A percentile compares a stretch with the other conserved stretches of the same genome.
Evolutionary conservation across 352 stramenopile species (phyloP).

Genomic region (Phytopythium oedochilum): DNA sequence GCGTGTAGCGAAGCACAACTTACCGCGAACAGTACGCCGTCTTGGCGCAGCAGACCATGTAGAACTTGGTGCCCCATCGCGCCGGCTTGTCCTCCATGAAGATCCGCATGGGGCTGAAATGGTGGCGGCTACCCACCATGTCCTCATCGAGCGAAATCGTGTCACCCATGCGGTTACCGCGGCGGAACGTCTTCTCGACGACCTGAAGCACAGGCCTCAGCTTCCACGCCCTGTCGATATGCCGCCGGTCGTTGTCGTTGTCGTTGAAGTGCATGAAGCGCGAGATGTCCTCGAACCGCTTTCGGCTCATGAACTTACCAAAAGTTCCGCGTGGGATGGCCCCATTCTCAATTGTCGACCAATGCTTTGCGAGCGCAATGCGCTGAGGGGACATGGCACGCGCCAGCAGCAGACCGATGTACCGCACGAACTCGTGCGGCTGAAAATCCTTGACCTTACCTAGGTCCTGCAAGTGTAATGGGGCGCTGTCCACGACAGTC

Average conservation of each 20-base stretch:
- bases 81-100: slow-evolving; percentile 17
- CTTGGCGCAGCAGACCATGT: slow-evolving; percentile 11
- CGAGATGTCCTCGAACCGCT: slow-evolving; percentile 10
- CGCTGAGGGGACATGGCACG: slow-evolving; percentile 4
- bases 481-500: too few relatives aligned
- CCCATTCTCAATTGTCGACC: slow-evolving; percentile 5
- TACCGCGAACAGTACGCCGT: slow-evolving; percentile 13
- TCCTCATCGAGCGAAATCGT: slow-evolving; percentile 15
- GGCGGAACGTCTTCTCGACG: slow-evolving; percentile 15
- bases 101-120: slow-evolving; percentile 14
- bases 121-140: slow-evolving; percentile 14
- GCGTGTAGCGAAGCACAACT: slow-evolving; percentile 1
- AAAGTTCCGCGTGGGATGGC: slow-evolving; percentile 13
- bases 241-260: background rate
- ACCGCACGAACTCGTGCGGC: slow-evolving; percentile 11
- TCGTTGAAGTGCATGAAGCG: slow-evolving; percentile 18
- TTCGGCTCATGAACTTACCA: slow-evolving; percentile 11
- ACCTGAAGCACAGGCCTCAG: slow-evolving; percentile 11
- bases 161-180: slow-evolving; percentile 9
- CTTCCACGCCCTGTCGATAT: slow-evolving; percentile 8
- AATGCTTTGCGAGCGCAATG: slow-evolving; percentile 6
- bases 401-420: slow-evolving; percentile 4
- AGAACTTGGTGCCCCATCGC: slow-evolving; percentile 21
- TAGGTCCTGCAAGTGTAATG: background rate
- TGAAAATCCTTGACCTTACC: slow-evolving; percentile 9